A percentile compares a stretch with the other conserved stretches of the same genome.
Evolutionary conservation across 495 filamentous ascomycete genomes (phyloP).

Genomic region (Penicillium canescens): DNA sequence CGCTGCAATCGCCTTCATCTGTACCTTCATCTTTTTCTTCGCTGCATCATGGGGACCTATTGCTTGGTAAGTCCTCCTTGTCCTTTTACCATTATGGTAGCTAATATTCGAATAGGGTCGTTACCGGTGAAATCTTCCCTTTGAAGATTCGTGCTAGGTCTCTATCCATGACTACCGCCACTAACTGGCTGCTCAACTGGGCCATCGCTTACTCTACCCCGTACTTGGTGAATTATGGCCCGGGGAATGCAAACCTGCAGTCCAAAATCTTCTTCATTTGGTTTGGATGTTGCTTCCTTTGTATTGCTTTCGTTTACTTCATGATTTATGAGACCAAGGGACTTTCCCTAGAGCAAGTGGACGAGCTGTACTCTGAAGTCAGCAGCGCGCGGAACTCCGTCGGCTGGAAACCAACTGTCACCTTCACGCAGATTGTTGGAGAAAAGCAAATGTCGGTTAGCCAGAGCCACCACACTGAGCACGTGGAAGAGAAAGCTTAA

Average conservation of each 20-base stretch:
- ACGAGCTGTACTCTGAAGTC: slow-evolving; percentile 53
- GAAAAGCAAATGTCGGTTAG: not conserved
- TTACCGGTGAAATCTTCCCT: slow-evolving; percentile 71
- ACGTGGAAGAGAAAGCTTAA: not conserved
- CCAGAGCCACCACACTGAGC: not conserved
- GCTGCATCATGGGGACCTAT: slow-evolving; percentile 75
- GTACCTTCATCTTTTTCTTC: slow-evolving; percentile 82
- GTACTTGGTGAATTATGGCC: slow-evolving; percentile 70
- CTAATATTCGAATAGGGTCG: slow-evolving; percentile 43
- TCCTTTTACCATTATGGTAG: too few relatives aligned
- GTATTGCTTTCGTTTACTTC: slow-evolving; percentile 68
- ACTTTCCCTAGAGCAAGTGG: slow-evolving; percentile 76
- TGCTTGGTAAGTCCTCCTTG: slow-evolving; percentile 46
- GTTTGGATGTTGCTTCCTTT: slow-evolving; percentile 59
- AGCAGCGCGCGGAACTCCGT: not conserved
- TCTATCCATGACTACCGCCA: slow-evolving; percentile 73
- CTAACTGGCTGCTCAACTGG: slow-evolving; percentile 76
- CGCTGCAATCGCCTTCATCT: slow-evolving; percentile 70
- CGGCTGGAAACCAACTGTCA: not conserved
- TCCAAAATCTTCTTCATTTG: slow-evolving; percentile 83
- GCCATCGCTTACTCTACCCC: slow-evolving; percentile 77
- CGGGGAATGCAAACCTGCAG: slow-evolving; percentile 68
- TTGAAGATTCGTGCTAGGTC: slow-evolving; percentile 71
- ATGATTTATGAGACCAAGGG: slow-evolving; percentile 77
- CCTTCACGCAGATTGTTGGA: not conserved